Percentiles rank a stretch among this genome's conserved stretches.
Conservation (phyloP, 805 yeast genomes). For the Nakazawaea ernobii region DNA sequence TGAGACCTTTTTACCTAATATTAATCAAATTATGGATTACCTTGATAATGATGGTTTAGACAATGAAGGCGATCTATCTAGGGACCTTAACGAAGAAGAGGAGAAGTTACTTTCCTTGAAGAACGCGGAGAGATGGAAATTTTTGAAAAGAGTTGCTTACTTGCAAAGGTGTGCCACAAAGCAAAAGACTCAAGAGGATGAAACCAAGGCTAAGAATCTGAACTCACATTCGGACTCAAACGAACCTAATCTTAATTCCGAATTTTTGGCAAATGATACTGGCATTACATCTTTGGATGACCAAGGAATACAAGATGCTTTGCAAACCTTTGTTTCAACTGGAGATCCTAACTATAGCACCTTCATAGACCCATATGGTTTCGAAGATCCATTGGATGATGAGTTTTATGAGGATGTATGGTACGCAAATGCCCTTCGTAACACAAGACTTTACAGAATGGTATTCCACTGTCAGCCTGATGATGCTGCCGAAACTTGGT, state of each 20-base stretch:
- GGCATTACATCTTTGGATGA: slow-evolving; percentile 40
- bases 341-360: slow-evolving; percentile 21
- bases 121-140: slow-evolving; percentile 60
- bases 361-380: slow-evolving; percentile 81
- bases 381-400: slow-evolving; percentile 82
- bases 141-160: slow-evolving; percentile 66
- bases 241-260: slow-evolving; percentile 5
- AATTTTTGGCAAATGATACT: slow-evolving; percentile 14
- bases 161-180: slow-evolving; percentile 61
- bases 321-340: slow-evolving; percentile 33
- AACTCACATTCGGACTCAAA: neutral
- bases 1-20: slow-evolving; percentile 47
- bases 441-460: slow-evolving; percentile 73
- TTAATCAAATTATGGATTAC: slow-evolving; percentile 51
- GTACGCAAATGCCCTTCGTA: slow-evolving; percentile 77
- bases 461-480: slow-evolving; percentile 96
- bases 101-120: slow-evolving; percentile 33
- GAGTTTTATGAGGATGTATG: slow-evolving; percentile 81
- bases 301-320: slow-evolving; percentile 33
- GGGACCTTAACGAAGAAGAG: slow-evolving; percentile 27
- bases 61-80: slow-evolving; percentile 20
- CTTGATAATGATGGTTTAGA: slow-evolving; percentile 37
- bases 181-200: slow-evolving; percentile 32
- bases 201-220: slow-evolving; percentile 17
- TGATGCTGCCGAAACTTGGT: slow-evolving; percentile 85